These are phyloP conservation scores for Aeschynomene evenia DNA, from an alignment of 306 rosid species.

Conservation along the genomic window DNA sequence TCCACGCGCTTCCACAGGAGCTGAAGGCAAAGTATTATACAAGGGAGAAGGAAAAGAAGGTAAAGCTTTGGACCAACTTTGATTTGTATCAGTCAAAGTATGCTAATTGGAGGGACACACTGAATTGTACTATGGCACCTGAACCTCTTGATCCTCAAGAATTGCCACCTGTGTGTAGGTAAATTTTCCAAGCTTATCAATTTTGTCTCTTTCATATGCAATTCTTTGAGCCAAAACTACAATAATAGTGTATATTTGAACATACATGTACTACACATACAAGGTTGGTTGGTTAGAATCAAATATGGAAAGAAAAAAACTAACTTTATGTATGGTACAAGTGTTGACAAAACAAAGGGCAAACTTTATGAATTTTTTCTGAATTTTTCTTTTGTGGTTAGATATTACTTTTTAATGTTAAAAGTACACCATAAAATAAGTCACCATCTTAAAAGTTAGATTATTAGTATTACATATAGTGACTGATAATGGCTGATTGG, in stretches of 20 bases:
- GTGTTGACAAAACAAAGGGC: not conserved
- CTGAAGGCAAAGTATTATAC: constrained; percentile 29
- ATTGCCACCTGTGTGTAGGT: not conserved
- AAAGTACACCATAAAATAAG: too few relatives aligned
- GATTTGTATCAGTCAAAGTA: constrained; percentile 32
- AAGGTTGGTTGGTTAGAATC: not conserved
- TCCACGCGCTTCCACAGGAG: not conserved
- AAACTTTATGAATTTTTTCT: not conserved
- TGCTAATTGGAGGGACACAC: constrained; percentile 43
- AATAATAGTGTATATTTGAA: not conserved
- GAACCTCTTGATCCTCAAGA: not conserved
- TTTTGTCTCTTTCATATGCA: not conserved
- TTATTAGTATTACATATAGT: too few relatives aligned
- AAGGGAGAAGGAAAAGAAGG: constrained; percentile 27
- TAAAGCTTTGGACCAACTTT: constrained; percentile 37
- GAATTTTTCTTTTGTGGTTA: not conserved
- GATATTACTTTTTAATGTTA: too few relatives aligned
- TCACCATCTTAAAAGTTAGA: too few relatives aligned
- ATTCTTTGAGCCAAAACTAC: not conserved
- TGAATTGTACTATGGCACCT: constrained; percentile 37
- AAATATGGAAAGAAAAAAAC: not conserved
- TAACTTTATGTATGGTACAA: not conserved
- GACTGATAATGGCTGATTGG: too few relatives aligned
- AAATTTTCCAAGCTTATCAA: not conserved
- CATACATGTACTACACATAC: too few relatives aligned